Evolutionary conservation across 306 rosid genomes (phyloP).

Genomic region (Nissolia schottii): DNA sequence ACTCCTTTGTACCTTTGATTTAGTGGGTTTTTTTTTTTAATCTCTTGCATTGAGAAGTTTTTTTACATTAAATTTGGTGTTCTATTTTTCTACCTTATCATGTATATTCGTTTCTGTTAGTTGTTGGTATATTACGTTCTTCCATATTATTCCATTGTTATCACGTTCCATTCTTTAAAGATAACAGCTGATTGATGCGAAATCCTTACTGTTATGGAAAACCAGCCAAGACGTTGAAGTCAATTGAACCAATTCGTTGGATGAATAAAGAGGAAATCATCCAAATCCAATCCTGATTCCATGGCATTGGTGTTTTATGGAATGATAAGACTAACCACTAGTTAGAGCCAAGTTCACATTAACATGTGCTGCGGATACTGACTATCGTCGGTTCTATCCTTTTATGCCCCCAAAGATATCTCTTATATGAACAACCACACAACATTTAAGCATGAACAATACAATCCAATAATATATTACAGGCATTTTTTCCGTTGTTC

Average conservation of each 20-base stretch:
- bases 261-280: not conserved
- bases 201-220: not conserved
- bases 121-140: too few species aligned
- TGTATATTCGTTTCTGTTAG: too few species aligned
- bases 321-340: too few species aligned
- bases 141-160: too few species aligned
- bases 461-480: slow-evolving; percentile 2
- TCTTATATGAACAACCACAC: not conserved
- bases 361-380: not conserved
- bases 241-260: not conserved
- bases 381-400: not conserved
- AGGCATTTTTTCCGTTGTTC: not conserved
- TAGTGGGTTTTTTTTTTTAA: too few species aligned
- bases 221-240: not conserved
- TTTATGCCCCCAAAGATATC: not conserved
- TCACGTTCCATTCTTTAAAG: too few species aligned
- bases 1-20: too few species aligned
- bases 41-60: too few species aligned
- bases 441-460: not conserved
- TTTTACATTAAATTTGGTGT: too few species aligned
- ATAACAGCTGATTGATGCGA: not conserved
- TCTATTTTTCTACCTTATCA: too few species aligned
- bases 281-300: not conserved
- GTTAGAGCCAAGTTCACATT: not conserved
- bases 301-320: not conserved